These are phyloP conservation scores for Ambrosiella beaveri DNA, from an alignment of 2,329 filamentous ascomycete genomes.

Conservation along the genomic window DNA sequence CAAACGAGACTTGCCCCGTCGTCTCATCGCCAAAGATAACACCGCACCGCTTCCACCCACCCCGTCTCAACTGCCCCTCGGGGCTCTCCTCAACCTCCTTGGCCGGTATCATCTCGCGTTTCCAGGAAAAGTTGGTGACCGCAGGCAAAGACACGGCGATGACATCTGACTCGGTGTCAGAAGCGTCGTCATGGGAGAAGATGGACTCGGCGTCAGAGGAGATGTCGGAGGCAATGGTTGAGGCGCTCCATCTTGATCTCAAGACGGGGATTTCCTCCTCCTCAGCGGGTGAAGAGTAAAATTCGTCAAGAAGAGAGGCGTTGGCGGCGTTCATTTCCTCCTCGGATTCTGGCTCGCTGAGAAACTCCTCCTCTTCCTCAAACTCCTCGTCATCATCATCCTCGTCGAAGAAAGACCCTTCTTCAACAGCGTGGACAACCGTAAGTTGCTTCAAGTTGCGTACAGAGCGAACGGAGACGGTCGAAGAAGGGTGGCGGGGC, in stretches of 20 bases:
- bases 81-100: slow-evolving; percentile 13
- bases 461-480: slow-evolving; percentile 10
- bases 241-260: slow-evolving; percentile 16
- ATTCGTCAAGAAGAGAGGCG: slow-evolving; percentile 6
- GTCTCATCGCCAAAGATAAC: slow-evolving; percentile 15
- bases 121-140: slow-evolving; percentile 16
- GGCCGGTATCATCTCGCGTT: slow-evolving; percentile 12
- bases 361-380: slow-evolving; percentile 1
- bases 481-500: slow-evolving; percentile 8
- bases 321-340: slow-evolving; percentile 4
- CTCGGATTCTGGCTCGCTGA: slow-evolving; percentile 3
- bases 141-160: slow-evolving; percentile 5
- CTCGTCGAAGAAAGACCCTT: slow-evolving; percentile 5
- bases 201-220: slow-evolving; percentile 11
- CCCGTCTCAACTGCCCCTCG: slow-evolving; percentile 16
- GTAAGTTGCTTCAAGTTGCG: slow-evolving; percentile 9
- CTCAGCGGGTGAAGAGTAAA: slow-evolving; percentile 1
- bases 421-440: slow-evolving; percentile 12
- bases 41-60: slow-evolving; percentile 17
- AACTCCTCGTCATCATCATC: background rate
- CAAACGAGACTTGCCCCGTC: slow-evolving; percentile 8
- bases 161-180: slow-evolving; percentile 7
- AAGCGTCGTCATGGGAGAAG: background rate
- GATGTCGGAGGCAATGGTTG: slow-evolving; percentile 14
- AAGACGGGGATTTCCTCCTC: slow-evolving; percentile 3